These are phyloP conservation scores for Colletotrichum theobromicola DNA, from an alignment of 2,329 filamentous ascomycete species.

Conservation along the genomic window DNA sequence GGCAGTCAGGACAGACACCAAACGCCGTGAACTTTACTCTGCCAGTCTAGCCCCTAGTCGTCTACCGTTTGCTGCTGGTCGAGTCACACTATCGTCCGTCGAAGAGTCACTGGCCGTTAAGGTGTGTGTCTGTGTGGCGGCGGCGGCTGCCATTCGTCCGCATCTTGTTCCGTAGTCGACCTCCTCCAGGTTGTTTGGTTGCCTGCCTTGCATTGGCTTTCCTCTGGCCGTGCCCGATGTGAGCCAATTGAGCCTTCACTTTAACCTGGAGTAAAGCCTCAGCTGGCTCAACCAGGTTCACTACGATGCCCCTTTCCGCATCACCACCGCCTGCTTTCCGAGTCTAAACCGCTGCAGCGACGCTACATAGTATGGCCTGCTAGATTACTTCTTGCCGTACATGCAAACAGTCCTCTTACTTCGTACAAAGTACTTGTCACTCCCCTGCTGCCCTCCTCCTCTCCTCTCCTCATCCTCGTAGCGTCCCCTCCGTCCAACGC, in stretches of 20 bases:
- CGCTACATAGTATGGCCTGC: neutral
- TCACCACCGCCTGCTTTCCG: neutral
- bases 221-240: neutral
- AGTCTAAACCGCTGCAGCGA: neutral
- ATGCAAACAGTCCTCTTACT: neutral
- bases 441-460: neutral
- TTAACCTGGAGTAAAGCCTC: neutral
- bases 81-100: slow-evolving; percentile 1
- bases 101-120: slow-evolving; percentile 10
- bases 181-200: neutral
- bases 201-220: neutral
- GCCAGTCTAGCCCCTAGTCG: neutral
- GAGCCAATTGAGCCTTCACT: neutral
- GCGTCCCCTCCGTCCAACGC: neutral
- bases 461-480: neutral
- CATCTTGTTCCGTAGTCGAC: neutral
- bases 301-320: neutral
- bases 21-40: neutral
- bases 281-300: neutral
- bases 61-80: slow-evolving; percentile 1
- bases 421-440: neutral
- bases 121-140: slow-evolving; percentile 17
- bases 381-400: neutral
- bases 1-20: neutral
- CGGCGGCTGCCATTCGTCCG: slow-evolving; percentile 8